Conservation (phyloP, 169 alveolate genomes). For the Plasmodium vinckei region DNA sequence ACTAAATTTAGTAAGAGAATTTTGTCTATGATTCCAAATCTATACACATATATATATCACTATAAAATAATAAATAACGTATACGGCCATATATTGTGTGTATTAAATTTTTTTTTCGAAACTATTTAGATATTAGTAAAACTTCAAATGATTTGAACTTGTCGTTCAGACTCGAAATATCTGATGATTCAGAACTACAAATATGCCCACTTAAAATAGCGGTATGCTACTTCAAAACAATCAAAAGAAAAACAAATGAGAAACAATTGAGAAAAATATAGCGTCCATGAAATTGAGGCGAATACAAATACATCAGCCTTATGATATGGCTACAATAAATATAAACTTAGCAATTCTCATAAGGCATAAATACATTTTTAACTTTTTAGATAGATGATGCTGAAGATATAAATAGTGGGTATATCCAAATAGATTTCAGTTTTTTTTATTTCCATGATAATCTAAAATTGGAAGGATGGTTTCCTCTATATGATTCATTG, state of each 20-base stretch:
- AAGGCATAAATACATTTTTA: not conserved
- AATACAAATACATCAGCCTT: too few species aligned
- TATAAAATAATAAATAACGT: not conserved
- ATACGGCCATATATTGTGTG: not conserved
- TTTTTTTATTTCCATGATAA: conserved; percentile 71
- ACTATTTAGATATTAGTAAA: conserved; percentile 38
- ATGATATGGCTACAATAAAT: too few species aligned
- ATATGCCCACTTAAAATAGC: conserved; percentile 67
- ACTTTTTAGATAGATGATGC: conserved; percentile 63
- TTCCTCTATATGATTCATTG: conserved; percentile 73
- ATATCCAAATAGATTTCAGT: conserved; percentile 70
- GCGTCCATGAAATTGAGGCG: not conserved
- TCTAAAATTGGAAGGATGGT: conserved; percentile 75
- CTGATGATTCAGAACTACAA: conserved; percentile 77
- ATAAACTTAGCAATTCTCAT: too few species aligned
- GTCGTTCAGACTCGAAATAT: conserved; percentile 76
- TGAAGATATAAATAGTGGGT: conserved; percentile 64
- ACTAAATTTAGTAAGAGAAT: conserved; percentile 54
- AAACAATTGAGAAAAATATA: not conserved
- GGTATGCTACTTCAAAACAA: conserved; percentile 12
- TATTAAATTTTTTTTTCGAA: not conserved
- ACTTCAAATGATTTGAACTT: conserved; percentile 39
- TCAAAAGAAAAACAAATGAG: not conserved
- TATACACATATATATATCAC: not conserved
- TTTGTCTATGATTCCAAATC: not conserved